phyloP scores from a whole-genome alignment of 192 early-diverging fungal genomes.

The Diversispora epigaea region DNA sequence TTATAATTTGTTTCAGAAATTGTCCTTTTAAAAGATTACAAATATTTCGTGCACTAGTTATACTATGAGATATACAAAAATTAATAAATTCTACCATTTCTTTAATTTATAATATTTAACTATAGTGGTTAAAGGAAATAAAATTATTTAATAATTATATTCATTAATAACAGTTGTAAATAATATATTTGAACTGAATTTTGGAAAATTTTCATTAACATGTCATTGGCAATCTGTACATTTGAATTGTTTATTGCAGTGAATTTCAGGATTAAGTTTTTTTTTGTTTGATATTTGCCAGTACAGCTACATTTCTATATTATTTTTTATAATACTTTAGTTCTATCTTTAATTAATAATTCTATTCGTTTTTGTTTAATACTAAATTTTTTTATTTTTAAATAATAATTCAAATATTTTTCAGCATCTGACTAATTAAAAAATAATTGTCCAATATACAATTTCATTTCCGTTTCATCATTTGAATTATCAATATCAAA shows the following conservation, averaged over 20 bases:
- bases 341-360: background rate
- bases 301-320: background rate
- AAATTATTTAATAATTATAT: too few relatives aligned
- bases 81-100: background rate
- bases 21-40: background rate
- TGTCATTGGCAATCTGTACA: background rate
- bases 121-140: too few relatives aligned
- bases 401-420: too few relatives aligned
- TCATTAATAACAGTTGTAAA: slow-evolving; percentile 5
- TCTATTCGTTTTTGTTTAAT: background rate
- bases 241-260: too few relatives aligned
- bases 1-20: background rate
- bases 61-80: background rate
- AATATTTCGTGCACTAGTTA: slow-evolving; percentile 3
- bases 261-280: background rate
- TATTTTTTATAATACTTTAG: background rate
- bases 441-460: too few relatives aligned
- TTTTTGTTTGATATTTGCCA: background rate
- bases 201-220: slow-evolving; percentile 4
- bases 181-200: background rate
- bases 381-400: too few relatives aligned
- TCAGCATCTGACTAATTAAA: too few relatives aligned
- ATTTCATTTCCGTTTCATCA: too few relatives aligned
- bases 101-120: too few relatives aligned
- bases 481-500: too few relatives aligned